phyloP scores from a whole-genome alignment of 257 asterid genomes.

The Plantago major region DNA sequence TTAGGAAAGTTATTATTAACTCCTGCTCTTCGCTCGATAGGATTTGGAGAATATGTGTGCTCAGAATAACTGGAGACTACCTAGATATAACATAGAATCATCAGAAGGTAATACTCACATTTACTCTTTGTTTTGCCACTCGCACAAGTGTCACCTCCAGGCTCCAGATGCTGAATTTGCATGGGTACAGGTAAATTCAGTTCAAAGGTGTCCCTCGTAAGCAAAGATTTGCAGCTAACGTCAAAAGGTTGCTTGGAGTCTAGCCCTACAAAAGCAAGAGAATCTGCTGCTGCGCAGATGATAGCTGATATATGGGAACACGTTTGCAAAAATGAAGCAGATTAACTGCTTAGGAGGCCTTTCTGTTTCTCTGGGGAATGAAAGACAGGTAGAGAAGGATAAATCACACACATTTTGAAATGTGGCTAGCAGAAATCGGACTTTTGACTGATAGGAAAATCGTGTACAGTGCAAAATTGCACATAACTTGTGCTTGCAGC shows the following conservation, averaged over 20 bases:
- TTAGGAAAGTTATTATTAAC: background rate
- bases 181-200: constrained; percentile 29
- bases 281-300: constrained; percentile 42
- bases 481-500: no score
- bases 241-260: constrained; percentile 24
- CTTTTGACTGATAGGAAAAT: no score
- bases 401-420: no score
- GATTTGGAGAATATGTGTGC: constrained; percentile 35
- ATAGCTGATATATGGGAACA: constrained; percentile 17
- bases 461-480: no score
- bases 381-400: no score
- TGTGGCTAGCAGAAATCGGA: no score
- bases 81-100: constrained; percentile 28
- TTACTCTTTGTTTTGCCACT: background rate
- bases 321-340: no score
- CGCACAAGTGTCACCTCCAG: background rate
- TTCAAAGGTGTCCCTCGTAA: constrained; percentile 26
- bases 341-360: no score
- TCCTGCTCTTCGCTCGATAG: constrained; percentile 20
- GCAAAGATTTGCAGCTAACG: constrained; percentile 22
- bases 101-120: constrained; percentile 25
- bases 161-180: background rate
- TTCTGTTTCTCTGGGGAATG: no score
- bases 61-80: constrained; percentile 38
- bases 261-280: constrained; percentile 40